Percentiles rank a stretch among this genome's conserved stretches.
phyloP scores from a whole-genome alignment of 179 eudicot species.

The Camellia oleifera region DNA sequence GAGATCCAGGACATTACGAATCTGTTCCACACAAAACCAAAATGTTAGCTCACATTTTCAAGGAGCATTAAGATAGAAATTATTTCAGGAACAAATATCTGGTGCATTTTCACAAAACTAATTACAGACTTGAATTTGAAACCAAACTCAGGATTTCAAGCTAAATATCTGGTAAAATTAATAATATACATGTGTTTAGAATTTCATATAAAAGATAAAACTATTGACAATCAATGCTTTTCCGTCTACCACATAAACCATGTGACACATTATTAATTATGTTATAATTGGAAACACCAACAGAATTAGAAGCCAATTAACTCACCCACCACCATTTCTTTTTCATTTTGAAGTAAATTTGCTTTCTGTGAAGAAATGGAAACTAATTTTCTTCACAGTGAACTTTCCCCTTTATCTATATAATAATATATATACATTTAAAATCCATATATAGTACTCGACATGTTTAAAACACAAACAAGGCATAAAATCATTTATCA shows the following conservation, averaged over 20 bases:
- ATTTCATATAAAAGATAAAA: slow-evolving; percentile 2
- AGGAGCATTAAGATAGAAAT: background rate
- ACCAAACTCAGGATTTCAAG: background rate
- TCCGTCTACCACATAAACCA: background rate
- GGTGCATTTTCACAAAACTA: background rate
- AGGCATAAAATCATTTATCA: background rate
- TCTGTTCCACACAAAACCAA: slow-evolving; percentile 42
- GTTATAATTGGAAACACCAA: background rate
- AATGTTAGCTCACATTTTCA: background rate
- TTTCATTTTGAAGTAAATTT: background rate
- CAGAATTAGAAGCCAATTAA: background rate
- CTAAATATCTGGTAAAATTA: background rate
- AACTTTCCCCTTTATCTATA: background rate
- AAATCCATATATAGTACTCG: background rate
- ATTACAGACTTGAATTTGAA: background rate
- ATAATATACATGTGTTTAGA: background rate
- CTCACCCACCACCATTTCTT: too few relatives aligned
- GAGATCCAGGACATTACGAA: slow-evolving; percentile 78
- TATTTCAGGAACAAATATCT: background rate
- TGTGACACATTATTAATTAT: background rate
- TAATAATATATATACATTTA: background rate
- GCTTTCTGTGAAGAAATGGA: too few relatives aligned
- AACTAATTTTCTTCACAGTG: background rate
- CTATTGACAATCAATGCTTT: background rate
- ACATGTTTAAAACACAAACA: slow-evolving; percentile 1